A percentile compares a stretch with the other conserved stretches of the same genome.
Conservation (phyloP, 257 asterid species). For the Avicennia marina region DNA sequence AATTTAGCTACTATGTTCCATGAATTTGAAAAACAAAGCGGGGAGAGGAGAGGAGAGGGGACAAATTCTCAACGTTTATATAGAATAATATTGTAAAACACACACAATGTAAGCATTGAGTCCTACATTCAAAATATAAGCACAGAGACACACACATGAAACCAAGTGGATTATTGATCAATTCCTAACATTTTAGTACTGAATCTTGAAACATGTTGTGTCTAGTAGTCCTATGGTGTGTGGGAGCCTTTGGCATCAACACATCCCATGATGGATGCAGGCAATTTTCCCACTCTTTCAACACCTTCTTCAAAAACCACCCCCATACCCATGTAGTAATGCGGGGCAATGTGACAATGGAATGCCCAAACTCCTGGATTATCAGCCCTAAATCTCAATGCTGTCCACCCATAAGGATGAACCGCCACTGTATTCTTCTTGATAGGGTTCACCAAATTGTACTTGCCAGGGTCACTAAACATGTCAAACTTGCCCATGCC, state of each 20-base stretch:
- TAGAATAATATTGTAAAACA: no score
- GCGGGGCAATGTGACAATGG: slow-evolving; percentile 65
- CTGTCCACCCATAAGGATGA: slow-evolving; percentile 65
- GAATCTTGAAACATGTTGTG: not conserved
- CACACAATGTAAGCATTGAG: no score
- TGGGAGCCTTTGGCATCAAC: slow-evolving; percentile 34
- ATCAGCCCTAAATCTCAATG: slow-evolving; percentile 52
- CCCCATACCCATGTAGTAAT: slow-evolving; percentile 67
- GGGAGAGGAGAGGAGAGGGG: no score
- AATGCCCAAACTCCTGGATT: slow-evolving; percentile 70
- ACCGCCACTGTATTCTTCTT: slow-evolving; percentile 59
- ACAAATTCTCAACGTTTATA: no score
- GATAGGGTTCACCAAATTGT: slow-evolving; percentile 48
- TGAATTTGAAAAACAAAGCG: no score
- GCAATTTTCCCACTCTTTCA: slow-evolving; percentile 48
- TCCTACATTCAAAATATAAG: no score
- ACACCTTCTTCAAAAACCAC: slow-evolving; percentile 57
- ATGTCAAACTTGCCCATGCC: slow-evolving; percentile 46
- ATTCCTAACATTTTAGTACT: not conserved
- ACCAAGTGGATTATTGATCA: no score
- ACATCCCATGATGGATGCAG: slow-evolving; percentile 59
- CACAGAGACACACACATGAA: no score
- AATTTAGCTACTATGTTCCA: no score
- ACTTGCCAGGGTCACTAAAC: slow-evolving; percentile 36
- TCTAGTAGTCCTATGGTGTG: slow-evolving; percentile 18